Evolutionary conservation across 2,329 filamentous ascomycete species (phyloP), one percentile per base, ranked within the genome.

Genomic region (Polytolypa hystricis): DNA sequence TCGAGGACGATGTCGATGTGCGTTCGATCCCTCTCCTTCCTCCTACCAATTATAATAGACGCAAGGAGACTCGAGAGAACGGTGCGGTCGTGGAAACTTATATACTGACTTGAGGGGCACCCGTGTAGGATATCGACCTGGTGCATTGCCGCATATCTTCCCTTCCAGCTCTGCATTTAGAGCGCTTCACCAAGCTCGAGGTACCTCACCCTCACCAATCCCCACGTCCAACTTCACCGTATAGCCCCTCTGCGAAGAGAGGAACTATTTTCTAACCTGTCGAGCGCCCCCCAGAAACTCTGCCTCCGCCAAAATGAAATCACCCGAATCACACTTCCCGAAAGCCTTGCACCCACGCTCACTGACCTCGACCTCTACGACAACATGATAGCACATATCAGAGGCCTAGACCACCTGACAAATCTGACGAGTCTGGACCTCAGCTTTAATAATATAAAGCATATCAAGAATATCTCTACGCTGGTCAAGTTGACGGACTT

Each of bases 401-500:
- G 79, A 47, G 84, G 84, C 19, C 71, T 98, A 30, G 86, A 95
- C 37, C 69, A 76, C 30, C 74, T 95, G 39, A 75, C 71, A 9
- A 71, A 82, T 42, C 73, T 98, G 37, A 84, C 74, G 4, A 81
- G 68, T 39, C 74, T 98, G 37, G 91, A 98, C 57, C 70, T 98
- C 35, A 93, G 84, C 59, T 98, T 95, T 74, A 98, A 98, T 69
- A 96, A 96, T 68, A 89, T 98, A 66, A 95, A 94, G 60, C 87
- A 95, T 62, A 93, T 98, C 66, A 94, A 93, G 62, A 78, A 89
- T 51, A 66, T 96, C 46, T 72, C 73, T 40, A 81, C 89, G 51
- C 66, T 98, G 41, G 79, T 66, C 15, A 72, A 85, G 37, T 71
- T 96, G 39, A 81, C 72, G 43, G 85, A 96, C 48, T 58, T 98